phyloP scores from a whole-genome alignment of 1,284 basidiomycete species.

The Fomitopsis betulina region DNA sequence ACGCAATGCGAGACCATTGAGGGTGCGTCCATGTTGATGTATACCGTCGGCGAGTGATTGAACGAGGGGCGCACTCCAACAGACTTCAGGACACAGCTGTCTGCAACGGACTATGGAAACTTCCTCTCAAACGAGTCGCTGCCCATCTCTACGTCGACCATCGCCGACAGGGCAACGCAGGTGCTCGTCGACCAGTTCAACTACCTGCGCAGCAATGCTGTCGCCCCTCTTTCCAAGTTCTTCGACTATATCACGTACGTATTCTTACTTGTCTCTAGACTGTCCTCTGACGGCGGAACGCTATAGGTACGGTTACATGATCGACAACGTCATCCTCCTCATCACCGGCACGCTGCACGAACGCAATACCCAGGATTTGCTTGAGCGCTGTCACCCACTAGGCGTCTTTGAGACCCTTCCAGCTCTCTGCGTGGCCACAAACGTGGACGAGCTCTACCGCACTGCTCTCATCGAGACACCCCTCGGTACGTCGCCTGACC shows the following conservation, averaged over 20 bases:
- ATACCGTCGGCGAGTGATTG: background rate
- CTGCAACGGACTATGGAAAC: constrained; percentile 97
- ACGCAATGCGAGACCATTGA: constrained; percentile 98
- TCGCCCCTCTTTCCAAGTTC: constrained; percentile 89
- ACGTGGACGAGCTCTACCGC: constrained; percentile 98
- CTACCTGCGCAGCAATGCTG: constrained; percentile 88
- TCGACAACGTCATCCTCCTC: constrained; percentile 97
- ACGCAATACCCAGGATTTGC: constrained; percentile 93
- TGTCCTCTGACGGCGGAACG: background rate
- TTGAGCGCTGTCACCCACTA: constrained; percentile 96
- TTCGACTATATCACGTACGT: constrained; percentile 94
- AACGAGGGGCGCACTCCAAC: background rate
- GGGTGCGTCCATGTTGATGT: constrained; percentile 47
- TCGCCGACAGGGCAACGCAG: constrained; percentile 93
- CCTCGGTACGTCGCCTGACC: constrained; percentile 58
- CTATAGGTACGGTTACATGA: constrained; percentile 94
- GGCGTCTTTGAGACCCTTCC: constrained; percentile 99
- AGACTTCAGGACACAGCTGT: constrained; percentile 93
- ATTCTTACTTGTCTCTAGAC: background rate
- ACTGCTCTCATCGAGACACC: constrained; percentile 98
- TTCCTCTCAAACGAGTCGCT: constrained; percentile 96
- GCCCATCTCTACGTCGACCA: constrained; percentile 93
- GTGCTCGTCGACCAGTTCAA: constrained; percentile 97
- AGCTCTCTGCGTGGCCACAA: constrained; percentile 97
- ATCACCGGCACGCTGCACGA: constrained; percentile 98